Evolutionary conservation across 257 asterid species (phyloP), one percentile per base, ranked within the genome.

Genomic region (Verbascum thapsus): DNA sequence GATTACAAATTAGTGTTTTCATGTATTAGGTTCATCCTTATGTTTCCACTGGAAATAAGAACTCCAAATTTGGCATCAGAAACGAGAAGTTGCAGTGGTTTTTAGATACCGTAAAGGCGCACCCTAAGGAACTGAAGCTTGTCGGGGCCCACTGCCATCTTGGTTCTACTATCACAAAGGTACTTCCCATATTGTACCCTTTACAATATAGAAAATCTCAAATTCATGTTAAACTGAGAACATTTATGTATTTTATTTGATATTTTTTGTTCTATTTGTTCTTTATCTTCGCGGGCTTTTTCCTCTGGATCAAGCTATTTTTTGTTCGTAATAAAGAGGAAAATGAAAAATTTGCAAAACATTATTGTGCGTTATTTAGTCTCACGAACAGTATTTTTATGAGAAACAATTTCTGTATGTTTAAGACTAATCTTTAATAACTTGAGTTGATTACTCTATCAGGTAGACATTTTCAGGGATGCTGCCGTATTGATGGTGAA

Each of bases 91-190:
- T 92, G 63, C 95, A 82, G 74, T 89, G 99, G 96, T 89, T 92
- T 77, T 83, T 92, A 35, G 99, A 92, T 78, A 87, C 94, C 44
- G 96, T 92, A 71, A 89, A 85, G 77, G 83, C 95, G 52, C 95
- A 89, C 75, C 92, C 97, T 39, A 73, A 79, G 18, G 97, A 92
- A 68, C 65, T 92, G 76, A 89, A 92, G 78, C 97, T 92, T 47
- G 97, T 87, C 34, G 99, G 99, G 39, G 99, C 94, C 17, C 99
- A 92, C 63, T 92, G 99, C 61, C 96, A 92, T 80, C 96, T 89
- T 16, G 99, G 97, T 60, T 92, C 99, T 34, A 92, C 99, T 64
- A 92, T 92, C 53, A 89, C 97, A 13, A 92, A 92, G 95, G 98
- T 89, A 73, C 23, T 48, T 58, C 9, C 43, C 5, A 6, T n/a